Evolutionary conservation across 208 protist species (phyloP), one percentile per base, ranked within the genome.

Genomic region (Leishmania lainsoni): DNA sequence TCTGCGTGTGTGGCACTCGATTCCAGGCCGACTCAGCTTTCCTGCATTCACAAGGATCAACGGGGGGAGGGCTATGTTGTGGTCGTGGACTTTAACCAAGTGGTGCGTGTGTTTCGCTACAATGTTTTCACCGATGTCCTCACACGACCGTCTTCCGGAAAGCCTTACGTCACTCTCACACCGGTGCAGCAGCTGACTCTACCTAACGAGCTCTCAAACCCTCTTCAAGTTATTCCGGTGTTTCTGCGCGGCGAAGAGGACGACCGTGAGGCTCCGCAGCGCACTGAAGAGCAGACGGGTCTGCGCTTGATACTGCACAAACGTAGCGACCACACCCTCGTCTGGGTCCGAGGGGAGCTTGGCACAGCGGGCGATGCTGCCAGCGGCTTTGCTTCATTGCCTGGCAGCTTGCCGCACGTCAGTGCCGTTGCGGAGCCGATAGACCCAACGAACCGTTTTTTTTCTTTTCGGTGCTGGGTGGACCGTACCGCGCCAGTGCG

Each of bases 21-120:
- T 12, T 74, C 83, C 58, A 85, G 79, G 58, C 89, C 88, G 16
- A 39, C 83, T 32, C 76, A 81, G 48, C 65, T 92, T 66, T 86
- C 83, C 17, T 83, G 79, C 70, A 80, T 89, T 29, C 83, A 85
- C 35, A 85, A 89, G 45, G 79, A 85, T 59, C 81, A 87, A 29
- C 76, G 80, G 68, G 76, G 79, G 29, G 85, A 89, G 70, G 85
- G 84, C 32, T 93, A 89, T 49, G 22, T 95, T 12, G 83, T 89
- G 48, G 76, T 88, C 4, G 77, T 81, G 39, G 81, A 85, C 78
- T 78, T 32, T 58, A 85, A 63, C 75, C 86, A 78, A 59, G 35
- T 81, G 56, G 81, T 92, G 29, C 81, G 75, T 6, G 73, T 93
- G 10, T 93, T 91, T 76, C 87, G 86, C 16, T 94, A 90, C 79